These are phyloP conservation scores for Globisporangium iwayamae DNA, from an alignment of 352 stramenopile genomes.

Conservation along the genomic window DNA sequence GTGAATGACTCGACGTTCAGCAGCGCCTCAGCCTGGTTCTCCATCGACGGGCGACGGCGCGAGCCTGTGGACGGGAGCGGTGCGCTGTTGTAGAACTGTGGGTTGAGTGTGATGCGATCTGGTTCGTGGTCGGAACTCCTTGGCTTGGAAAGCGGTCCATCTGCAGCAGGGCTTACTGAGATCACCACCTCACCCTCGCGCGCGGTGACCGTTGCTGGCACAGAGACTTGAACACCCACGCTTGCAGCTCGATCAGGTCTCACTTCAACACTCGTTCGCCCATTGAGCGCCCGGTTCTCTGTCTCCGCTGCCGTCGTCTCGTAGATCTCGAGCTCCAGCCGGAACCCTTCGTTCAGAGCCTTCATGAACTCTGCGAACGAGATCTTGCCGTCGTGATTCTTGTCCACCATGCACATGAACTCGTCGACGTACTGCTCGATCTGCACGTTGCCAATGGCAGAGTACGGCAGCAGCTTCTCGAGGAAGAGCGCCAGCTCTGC, in stretches of 20 bases:
- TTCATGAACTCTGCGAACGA: slow-evolving; percentile 78
- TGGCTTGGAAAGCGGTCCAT: background rate
- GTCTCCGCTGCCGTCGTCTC: slow-evolving; percentile 22
- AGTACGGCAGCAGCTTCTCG: slow-evolving; percentile 62
- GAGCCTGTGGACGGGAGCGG: background rate
- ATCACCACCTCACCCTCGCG: background rate
- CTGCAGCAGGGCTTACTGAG: background rate
- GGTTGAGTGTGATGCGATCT: background rate
- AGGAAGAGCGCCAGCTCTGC: slow-evolving; percentile 56
- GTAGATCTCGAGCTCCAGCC: slow-evolving; percentile 70
- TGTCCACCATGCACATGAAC: slow-evolving; percentile 73
- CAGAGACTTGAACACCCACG: background rate
- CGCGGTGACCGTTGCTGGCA: background rate
- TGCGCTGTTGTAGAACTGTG: background rate
- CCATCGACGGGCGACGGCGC: slow-evolving; percentile 5
- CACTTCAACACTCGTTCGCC: slow-evolving; percentile 33
- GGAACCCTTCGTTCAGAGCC: slow-evolving; percentile 65
- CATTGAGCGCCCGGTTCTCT: background rate
- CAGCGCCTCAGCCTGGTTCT: slow-evolving; percentile 22
- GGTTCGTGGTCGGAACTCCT: background rate
- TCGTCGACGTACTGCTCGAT: slow-evolving; percentile 77
- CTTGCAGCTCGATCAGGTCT: background rate
- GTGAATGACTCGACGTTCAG: slow-evolving; percentile 45
- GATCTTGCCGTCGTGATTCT: slow-evolving; percentile 58
- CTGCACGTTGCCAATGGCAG: slow-evolving; percentile 33